A percentile compares a stretch with the other conserved stretches of the same genome.
Conservation (phyloP, 2,329 filamentous ascomycete species). For the Ceratocystis papillata region DNA sequence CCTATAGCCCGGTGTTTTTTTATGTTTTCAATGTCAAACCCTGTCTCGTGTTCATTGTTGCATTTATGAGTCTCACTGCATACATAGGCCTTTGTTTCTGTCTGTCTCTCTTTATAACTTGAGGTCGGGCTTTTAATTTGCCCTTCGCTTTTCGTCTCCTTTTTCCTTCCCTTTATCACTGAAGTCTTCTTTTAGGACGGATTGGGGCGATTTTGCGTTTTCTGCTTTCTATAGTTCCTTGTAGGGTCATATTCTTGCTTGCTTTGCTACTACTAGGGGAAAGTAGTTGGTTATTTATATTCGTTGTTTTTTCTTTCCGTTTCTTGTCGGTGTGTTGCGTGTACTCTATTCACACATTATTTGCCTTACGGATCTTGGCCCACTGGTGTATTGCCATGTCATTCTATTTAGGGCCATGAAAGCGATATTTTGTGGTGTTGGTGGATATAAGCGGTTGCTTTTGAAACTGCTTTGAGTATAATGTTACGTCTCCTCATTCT, state of each 20-base stretch:
- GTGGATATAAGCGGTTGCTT: neutral
- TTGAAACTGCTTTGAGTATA: neutral
- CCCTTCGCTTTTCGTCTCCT: constrained; percentile 24
- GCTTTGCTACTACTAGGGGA: neutral
- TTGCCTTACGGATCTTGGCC: neutral
- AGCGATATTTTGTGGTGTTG: neutral
- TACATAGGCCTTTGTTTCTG: constrained; percentile 26
- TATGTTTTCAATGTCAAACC: neutral
- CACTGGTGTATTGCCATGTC: neutral
- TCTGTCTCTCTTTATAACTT: constrained; percentile 19
- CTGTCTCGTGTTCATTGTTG: neutral
- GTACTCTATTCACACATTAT: neutral
- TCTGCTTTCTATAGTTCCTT: constrained; percentile 3
- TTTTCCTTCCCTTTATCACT: neutral
- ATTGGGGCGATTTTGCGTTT: neutral
- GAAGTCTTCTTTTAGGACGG: neutral
- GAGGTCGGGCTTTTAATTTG: too few species aligned
- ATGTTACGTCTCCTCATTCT: neutral
- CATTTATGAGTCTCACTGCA: constrained; percentile 13
- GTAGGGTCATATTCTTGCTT: neutral
- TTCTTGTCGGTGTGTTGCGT: neutral
- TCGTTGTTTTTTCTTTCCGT: neutral
- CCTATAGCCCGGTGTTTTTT: neutral
- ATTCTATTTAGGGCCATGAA: neutral
- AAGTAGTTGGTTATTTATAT: neutral